Percentiles rank a stretch among this genome's conserved stretches.
phyloP scores from a whole-genome alignment of 176 grass and related monocot species.

The Alloteropsis semialata region DNA sequence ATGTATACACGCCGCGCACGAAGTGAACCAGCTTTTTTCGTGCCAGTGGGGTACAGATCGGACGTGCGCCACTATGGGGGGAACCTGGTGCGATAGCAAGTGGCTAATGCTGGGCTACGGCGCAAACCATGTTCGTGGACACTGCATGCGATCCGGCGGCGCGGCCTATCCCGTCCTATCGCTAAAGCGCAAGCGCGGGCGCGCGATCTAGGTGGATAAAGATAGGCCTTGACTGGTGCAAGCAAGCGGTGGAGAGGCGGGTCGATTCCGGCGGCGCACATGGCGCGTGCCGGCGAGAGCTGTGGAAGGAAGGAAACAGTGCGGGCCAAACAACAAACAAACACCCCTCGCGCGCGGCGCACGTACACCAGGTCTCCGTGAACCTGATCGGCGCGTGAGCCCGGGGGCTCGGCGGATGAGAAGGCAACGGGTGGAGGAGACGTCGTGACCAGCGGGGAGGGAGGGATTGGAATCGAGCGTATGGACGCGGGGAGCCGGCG shows the following conservation, averaged over 20 bases:
- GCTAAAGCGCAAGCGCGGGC: too few species aligned
- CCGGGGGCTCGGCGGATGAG: background rate
- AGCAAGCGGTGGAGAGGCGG: background rate
- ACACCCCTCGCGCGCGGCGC: too few species aligned
- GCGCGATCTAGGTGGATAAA: background rate
- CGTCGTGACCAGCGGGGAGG: background rate
- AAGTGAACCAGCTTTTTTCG: background rate
- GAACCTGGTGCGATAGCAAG: background rate
- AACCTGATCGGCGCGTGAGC: too few species aligned
- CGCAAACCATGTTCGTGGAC: background rate
- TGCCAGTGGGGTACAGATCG: constrained; percentile 26
- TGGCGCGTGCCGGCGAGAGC: too few species aligned
- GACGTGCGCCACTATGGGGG: constrained; percentile 10
- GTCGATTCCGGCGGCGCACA: too few species aligned
- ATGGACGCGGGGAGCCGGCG: background rate
- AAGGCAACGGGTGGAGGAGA: background rate
- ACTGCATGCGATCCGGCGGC: background rate
- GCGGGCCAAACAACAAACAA: background rate
- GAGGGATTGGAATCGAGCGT: background rate
- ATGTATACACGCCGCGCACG: background rate
- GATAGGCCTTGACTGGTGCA: background rate
- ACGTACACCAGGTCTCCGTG: too few species aligned
- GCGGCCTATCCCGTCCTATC: background rate
- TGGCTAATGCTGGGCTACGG: background rate
- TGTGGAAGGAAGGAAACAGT: too few species aligned